Base-by-base conservation (phyloP, 768 basidiomycete genomes). In the Mrakia frigida region DNA sequence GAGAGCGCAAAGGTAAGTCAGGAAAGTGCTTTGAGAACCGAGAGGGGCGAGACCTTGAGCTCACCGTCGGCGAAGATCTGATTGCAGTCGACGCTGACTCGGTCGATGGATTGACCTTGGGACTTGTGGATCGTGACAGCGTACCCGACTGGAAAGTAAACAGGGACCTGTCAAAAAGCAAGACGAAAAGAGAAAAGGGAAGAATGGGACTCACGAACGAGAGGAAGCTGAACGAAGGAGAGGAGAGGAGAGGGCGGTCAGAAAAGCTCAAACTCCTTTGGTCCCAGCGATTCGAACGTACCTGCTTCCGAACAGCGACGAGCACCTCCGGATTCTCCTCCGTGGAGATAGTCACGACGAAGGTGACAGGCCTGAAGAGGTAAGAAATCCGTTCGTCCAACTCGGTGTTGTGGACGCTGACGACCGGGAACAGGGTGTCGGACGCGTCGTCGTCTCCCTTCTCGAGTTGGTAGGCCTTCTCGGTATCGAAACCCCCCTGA, bases 71-170 rank as follows among this genome's bases (percentile, higher is more conserved):
- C 25, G 28, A 46, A 70, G n/a, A 70, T 70, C 41, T 33, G n/a
- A 4, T 33, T 31, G 46, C 46, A 46, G 46, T 70, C 41, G 46
- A 70, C 69, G n/a, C 50, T 31, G 69, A 70, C 46, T 21, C 33
- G 41, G 4, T 53, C 50, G 46, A 70, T 63, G 28, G 67, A 98
- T 83, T 98, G 97, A 11, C 97, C 97, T 83, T 99, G 97, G 16
- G 91, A 92, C 82, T 99, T 99, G 84, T 99, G 97, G 78, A 98
- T 98, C 56, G 78, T 43, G 92, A 98, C 95, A 0, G 96, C 95
- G 95, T 95, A 98, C 0, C 94, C 88, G 53, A 96, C 75, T 76
- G 67, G 10, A 18, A n/a, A 6, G 14, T 11, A 2, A 41, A 43
- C 4, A n/a, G 16, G 37, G 35, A 23, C 16, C 11, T 33, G 33